Percentiles rank a stretch among this genome's conserved stretches.
Conservation (phyloP, 2,329 filamentous ascomycete genomes). For the Dactylellina leptospora region DNA sequence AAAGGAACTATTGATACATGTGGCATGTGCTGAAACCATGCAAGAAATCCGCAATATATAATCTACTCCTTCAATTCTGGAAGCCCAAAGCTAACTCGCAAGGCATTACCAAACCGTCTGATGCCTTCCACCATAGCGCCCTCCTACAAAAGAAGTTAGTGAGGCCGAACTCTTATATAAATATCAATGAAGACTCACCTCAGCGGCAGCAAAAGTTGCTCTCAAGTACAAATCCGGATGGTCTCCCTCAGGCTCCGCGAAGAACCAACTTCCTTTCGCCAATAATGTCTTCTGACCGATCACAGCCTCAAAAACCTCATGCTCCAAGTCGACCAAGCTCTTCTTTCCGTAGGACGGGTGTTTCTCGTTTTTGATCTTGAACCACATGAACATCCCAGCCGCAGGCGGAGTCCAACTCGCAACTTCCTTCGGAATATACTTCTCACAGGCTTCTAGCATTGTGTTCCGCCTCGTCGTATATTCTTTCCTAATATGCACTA, state of each 20-base stretch:
- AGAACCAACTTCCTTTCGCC: conserved; percentile 90
- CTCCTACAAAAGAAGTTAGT: conserved; percentile 59
- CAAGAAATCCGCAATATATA: conserved; percentile 2
- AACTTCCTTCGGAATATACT: conserved; percentile 75
- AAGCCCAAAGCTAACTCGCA: conserved; percentile 70
- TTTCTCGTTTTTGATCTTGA: conserved; percentile 72
- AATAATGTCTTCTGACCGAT: conserved; percentile 81
- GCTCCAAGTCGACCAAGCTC: conserved; percentile 75
- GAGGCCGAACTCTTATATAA: background rate
- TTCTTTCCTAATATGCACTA: conserved; percentile 79
- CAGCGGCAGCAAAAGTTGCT: conserved; percentile 85
- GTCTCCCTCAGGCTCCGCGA: conserved; percentile 72
- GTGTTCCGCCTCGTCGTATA: conserved; percentile 82
- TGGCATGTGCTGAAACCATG: conserved; percentile 40
- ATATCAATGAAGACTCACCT: conserved; percentile 55
- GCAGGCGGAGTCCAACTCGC: conserved; percentile 81
- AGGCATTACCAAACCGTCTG: conserved; percentile 76
- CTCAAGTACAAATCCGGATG: conserved; percentile 81
- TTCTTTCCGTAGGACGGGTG: conserved; percentile 70
- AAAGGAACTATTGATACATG: conserved; percentile 42
- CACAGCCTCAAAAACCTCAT: conserved; percentile 81
- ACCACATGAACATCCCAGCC: conserved; percentile 96
- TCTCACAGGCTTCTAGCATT: conserved; percentile 81
- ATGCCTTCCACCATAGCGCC: conserved; percentile 77
- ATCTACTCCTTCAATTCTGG: conserved; percentile 22